A percentile compares a stretch with the other conserved stretches of the same genome.
phyloP scores from a whole-genome alignment of 2,329 filamentous ascomycete species.

The Colletotrichum siamense region DNA sequence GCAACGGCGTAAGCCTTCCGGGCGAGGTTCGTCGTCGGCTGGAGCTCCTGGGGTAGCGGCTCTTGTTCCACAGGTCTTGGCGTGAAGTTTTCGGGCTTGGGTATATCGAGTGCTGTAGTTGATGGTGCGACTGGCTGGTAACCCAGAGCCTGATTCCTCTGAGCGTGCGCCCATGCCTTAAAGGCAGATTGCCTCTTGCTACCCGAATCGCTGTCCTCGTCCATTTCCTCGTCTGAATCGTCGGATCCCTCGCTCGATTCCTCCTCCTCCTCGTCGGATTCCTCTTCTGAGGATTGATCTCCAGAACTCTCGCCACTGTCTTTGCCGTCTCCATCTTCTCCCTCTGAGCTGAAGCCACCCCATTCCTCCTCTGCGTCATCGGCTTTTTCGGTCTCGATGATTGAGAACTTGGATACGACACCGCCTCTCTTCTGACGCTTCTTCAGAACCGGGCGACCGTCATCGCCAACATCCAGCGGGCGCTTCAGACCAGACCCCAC shows the following conservation, averaged over 20 bases:
- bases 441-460: constrained; percentile 81
- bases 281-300: constrained; percentile 32
- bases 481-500: constrained; percentile 85
- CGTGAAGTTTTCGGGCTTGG: constrained; percentile 66
- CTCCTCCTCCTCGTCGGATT: constrained; percentile 18
- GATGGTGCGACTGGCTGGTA: constrained; percentile 53
- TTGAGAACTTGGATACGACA: constrained; percentile 59
- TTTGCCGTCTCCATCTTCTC: neutral
- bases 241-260: constrained; percentile 27
- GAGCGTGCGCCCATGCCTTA: constrained; percentile 89
- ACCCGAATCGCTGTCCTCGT: constrained; percentile 34
- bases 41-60: constrained; percentile 70
- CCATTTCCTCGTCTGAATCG: constrained; percentile 31
- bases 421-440: constrained; percentile 78
- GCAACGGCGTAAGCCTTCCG: constrained; percentile 80
- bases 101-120: constrained; percentile 54
- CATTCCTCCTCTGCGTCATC: constrained; percentile 31
- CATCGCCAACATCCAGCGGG: constrained; percentile 79
- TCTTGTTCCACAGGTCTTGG: constrained; percentile 74
- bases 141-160: constrained; percentile 84
- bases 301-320: neutral
- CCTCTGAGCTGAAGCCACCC: constrained; percentile 26
- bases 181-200: constrained; percentile 69
- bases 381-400: constrained; percentile 42
- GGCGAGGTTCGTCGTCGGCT: constrained; percentile 61